These are phyloP conservation scores for Cyberlindnera nakhonratchasimensis DNA, from an alignment of 805 yeast species.

Conservation along the genomic window DNA sequence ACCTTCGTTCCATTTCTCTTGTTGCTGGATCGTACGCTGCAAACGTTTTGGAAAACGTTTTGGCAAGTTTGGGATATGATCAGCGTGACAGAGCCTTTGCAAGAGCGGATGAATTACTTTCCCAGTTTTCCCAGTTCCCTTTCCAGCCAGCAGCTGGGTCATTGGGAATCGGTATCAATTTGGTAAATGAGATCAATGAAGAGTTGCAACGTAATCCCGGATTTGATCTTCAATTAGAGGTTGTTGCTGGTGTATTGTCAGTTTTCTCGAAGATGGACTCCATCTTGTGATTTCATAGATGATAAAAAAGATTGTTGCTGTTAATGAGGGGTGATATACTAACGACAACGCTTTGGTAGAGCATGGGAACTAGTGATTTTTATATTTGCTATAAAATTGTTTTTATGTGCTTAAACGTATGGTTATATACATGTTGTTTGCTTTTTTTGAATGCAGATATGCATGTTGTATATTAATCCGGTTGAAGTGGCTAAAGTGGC, in stretches of 20 bases:
- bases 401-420: too few relatives aligned
- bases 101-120: slow-evolving; percentile 88
- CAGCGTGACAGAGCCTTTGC: slow-evolving; percentile 89
- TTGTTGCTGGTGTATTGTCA: slow-evolving; percentile 86
- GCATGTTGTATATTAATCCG: too few relatives aligned
- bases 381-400: not conserved
- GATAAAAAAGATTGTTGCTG: too few relatives aligned
- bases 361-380: too few relatives aligned
- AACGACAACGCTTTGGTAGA: too few relatives aligned
- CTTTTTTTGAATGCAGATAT: too few relatives aligned
- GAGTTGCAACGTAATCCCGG: slow-evolving; percentile 41
- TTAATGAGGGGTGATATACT: too few relatives aligned
- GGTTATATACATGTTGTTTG: not conserved
- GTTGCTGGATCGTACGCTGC: slow-evolving; percentile 94
- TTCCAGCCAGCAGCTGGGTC: slow-evolving; percentile 59
- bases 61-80: slow-evolving; percentile 73
- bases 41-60: slow-evolving; percentile 88
- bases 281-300: slow-evolving; percentile 50
- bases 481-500: too few relatives aligned
- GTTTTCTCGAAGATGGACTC: slow-evolving; percentile 93
- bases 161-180: slow-evolving; percentile 68
- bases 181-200: slow-evolving; percentile 43
- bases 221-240: slow-evolving; percentile 70
- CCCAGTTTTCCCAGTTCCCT: slow-evolving; percentile 82
- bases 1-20: slow-evolving; percentile 74